Percentiles rank a stretch among this genome's conserved stretches.
These are phyloP conservation scores for Scedosporium apiospermum DNA, from an alignment of 2,329 filamentous ascomycete genomes.

Conservation along the genomic window DNA sequence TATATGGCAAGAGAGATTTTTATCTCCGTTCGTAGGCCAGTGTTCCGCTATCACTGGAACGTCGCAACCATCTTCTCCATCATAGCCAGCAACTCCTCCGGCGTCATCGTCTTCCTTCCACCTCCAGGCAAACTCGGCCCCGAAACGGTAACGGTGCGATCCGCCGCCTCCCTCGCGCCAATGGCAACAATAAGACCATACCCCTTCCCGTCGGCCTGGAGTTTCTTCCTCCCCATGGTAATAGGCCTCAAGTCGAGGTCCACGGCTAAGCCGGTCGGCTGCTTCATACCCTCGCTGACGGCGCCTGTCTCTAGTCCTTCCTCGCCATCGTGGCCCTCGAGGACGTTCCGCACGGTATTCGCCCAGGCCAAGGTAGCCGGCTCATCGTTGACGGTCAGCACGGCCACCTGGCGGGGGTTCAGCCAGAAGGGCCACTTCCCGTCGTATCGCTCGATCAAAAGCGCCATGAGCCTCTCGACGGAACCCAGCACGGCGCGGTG, in stretches of 20 bases:
- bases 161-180: conserved; percentile 55
- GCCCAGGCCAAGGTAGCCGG: conserved; percentile 42
- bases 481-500: conserved; percentile 80
- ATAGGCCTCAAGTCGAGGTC: conserved; percentile 59
- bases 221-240: conserved; percentile 58
- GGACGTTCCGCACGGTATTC: conserved; percentile 34
- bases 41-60: conserved; percentile 29
- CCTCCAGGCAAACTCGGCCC: conserved; percentile 13
- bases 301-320: conserved; percentile 4
- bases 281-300: conserved; percentile 31
- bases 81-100: conserved; percentile 32
- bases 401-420: conserved; percentile 66
- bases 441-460: conserved; percentile 74
- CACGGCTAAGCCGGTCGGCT: conserved; percentile 54
- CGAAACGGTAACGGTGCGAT: conserved; percentile 44
- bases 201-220: conserved; percentile 59
- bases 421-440: conserved; percentile 85
- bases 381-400: conserved; percentile 62
- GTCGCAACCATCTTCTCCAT: conserved; percentile 36
- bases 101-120: conserved; percentile 29
- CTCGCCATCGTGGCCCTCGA: conserved; percentile 26
- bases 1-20: not conserved
- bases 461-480: conserved; percentile 73
- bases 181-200: conserved; percentile 68
- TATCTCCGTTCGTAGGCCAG: not conserved